Conservation (phyloP, 2,329 filamentous ascomycete genomes). For the Fusarium albosuccineum region DNA sequence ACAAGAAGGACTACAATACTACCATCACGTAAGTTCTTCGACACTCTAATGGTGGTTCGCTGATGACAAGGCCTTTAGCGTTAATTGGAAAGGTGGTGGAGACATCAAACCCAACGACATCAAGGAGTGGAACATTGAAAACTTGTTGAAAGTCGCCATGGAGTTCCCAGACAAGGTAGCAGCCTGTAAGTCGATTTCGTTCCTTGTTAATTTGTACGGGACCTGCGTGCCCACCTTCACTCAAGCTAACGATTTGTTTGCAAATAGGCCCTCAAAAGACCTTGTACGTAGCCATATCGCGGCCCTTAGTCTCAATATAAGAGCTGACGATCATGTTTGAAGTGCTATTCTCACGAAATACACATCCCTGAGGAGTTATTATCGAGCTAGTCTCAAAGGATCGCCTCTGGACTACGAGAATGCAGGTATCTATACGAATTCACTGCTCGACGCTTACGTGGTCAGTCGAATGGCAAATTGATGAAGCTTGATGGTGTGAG, state of each 20-base stretch:
- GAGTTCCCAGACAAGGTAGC: constrained; percentile 22
- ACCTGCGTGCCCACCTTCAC: no score
- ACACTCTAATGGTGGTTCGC: background rate
- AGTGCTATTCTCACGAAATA: constrained; percentile 24
- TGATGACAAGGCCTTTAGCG: background rate
- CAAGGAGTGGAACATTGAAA: constrained; percentile 8
- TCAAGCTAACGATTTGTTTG: background rate
- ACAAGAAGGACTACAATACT: background rate
- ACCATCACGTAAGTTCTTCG: constrained; percentile 13
- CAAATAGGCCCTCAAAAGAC: constrained; percentile 15
- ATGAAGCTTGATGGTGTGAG: no score
- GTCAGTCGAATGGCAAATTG: background rate
- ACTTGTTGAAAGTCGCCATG: constrained; percentile 14
- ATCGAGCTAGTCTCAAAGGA: constrained; percentile 9
- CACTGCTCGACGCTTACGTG: constrained; percentile 19
- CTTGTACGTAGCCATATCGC: background rate
- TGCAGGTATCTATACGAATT: constrained; percentile 14
- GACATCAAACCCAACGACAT: constrained; percentile 17
- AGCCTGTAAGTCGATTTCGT: constrained; percentile 1
- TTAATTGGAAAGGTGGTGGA: constrained; percentile 23
- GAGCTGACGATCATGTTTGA: background rate
- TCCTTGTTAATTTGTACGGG: no score
- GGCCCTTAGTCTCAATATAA: no score
- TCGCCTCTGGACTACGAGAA: constrained; percentile 26
- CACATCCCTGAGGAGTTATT: constrained; percentile 9